phyloP scores from a whole-genome alignment of 129 eudicot genomes.

The Rutidosis leptorrhynchoides region DNA sequence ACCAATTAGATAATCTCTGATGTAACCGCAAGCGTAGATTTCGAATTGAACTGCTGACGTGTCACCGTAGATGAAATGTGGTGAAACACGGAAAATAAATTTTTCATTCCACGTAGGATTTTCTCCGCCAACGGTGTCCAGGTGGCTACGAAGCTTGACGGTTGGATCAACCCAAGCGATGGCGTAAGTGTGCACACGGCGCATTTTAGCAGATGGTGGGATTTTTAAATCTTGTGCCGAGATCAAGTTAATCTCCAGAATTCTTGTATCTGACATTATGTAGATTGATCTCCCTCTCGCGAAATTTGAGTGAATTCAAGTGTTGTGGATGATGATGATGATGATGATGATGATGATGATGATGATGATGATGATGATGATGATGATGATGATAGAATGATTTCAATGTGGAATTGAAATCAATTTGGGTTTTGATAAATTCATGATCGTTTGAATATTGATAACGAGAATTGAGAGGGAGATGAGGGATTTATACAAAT shows the following conservation, averaged over 20 bases:
- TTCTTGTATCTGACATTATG: conserved; percentile 35
- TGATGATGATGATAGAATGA: background rate
- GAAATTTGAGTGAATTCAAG: background rate
- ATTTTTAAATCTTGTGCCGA: conserved; percentile 74
- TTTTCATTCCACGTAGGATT: conserved; percentile 97
- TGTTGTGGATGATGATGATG: conserved; percentile 8
- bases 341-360: no score
- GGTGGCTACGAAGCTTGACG: conserved; percentile 65
- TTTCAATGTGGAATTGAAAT: background rate
- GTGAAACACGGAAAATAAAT: conserved; percentile 72
- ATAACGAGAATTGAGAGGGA: background rate
- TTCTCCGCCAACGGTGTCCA: conserved; percentile 63
- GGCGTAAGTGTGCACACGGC: conserved; percentile 89
- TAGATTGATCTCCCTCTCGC: conserved; percentile 15
- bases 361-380: no score
- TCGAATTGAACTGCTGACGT: conserved; percentile 79
- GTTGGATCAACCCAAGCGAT: conserved; percentile 54
- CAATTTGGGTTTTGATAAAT: background rate
- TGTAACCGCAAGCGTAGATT: conserved; percentile 71
- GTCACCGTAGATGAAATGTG: conserved; percentile 57
- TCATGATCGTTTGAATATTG: background rate
- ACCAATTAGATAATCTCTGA: conserved; percentile 63
- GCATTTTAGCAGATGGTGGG: conserved; percentile 50
- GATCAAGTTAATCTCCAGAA: conserved; percentile 88
- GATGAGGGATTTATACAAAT: background rate